A percentile compares a stretch with the other conserved stretches of the same genome.
Conservation (phyloP, 768 basidiomycete genomes). For the Fomitopsis pulvina region DNA sequence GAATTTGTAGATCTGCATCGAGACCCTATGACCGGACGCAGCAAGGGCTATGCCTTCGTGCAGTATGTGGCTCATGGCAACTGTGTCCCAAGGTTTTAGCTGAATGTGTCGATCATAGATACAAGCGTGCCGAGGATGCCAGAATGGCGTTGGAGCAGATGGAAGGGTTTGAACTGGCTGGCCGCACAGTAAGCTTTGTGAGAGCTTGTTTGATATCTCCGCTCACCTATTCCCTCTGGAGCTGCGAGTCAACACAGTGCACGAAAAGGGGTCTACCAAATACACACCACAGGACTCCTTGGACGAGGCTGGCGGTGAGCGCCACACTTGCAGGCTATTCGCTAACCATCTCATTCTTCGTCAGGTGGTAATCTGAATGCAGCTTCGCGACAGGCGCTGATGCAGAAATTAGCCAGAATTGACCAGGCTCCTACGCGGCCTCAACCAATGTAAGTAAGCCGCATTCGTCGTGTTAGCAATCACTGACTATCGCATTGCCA, state of each 20-base stretch:
- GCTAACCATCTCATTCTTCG: background rate
- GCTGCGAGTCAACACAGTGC: constrained; percentile 88
- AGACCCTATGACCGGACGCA: constrained; percentile 89
- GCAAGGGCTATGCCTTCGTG: constrained; percentile 97
- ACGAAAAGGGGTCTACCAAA: constrained; percentile 77
- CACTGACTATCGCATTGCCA: constrained; percentile 24
- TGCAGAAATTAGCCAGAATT: constrained; percentile 99
- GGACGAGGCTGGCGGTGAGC: constrained; percentile 83
- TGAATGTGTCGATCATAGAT: constrained; percentile 40
- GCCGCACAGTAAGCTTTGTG: constrained; percentile 66
- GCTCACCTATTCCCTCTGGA: constrained; percentile 24
- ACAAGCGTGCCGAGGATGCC: constrained; percentile 87
- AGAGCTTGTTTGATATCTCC: background rate
- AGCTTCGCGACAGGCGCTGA: constrained; percentile 97
- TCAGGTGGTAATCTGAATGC: constrained; percentile 96
- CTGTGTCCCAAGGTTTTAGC: constrained; percentile 2
- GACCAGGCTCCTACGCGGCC: constrained; percentile 54
- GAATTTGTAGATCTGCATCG: constrained; percentile 98
- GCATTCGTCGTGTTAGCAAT: constrained; percentile 2
- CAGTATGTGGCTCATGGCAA: constrained; percentile 51
- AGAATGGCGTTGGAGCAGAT: constrained; percentile 97
- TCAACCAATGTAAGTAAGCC: constrained; percentile 50
- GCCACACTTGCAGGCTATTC: background rate
- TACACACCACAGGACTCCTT: constrained; percentile 75
- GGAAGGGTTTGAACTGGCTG: constrained; percentile 98